Conservation (phyloP, 495 filamentous ascomycete species). For the Annulohypoxylon maeteangense region DNA sequence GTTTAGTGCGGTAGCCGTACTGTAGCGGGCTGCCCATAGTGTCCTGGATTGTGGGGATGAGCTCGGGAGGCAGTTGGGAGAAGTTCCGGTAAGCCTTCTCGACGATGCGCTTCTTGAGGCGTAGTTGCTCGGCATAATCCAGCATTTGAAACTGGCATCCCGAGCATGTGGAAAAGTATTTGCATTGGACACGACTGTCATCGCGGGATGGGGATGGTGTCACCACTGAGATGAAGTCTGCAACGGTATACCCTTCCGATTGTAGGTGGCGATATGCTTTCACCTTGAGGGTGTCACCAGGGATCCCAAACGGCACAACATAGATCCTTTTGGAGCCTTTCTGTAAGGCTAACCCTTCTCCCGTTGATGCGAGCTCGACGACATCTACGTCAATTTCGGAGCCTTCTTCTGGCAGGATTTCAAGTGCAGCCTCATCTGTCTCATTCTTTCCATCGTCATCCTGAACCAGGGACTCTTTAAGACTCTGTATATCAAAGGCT, state of each 20-base stretch:
- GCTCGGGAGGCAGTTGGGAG: slow-evolving; percentile 77
- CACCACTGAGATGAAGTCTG: slow-evolving; percentile 83
- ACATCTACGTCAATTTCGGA: slow-evolving; percentile 83
- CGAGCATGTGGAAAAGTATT: slow-evolving; percentile 86
- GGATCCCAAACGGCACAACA: slow-evolving; percentile 85
- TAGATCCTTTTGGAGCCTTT: slow-evolving; percentile 77
- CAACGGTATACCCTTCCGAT: slow-evolving; percentile 70
- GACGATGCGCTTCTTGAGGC: slow-evolving; percentile 84
- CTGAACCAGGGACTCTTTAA: slow-evolving; percentile 65
- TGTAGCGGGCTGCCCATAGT: slow-evolving; percentile 90
- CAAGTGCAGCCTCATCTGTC: slow-evolving; percentile 3
- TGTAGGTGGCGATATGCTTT: slow-evolving; percentile 78
- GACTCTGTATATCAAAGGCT: slow-evolving; percentile 70
- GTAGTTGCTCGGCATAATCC: slow-evolving; percentile 84
- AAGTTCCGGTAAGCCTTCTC: slow-evolving; percentile 94
- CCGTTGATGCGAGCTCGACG: slow-evolving; percentile 82
- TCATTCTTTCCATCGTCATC: slow-evolving; percentile 21
- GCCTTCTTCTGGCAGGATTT: slow-evolving; percentile 69
- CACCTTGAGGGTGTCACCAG: slow-evolving; percentile 81
- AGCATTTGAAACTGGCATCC: slow-evolving; percentile 99
- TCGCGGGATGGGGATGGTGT: slow-evolving; percentile 79
- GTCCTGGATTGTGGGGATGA: slow-evolving; percentile 79
- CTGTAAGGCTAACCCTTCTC: slow-evolving; percentile 81
- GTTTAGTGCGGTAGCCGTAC: slow-evolving; percentile 94
- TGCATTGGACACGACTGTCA: slow-evolving; percentile 78